Percentiles rank a stretch among this genome's conserved stretches.
phyloP scores from a whole-genome alignment of 2,329 filamentous ascomycete genomes.

The Ophiostoma triangulosporum region DNA sequence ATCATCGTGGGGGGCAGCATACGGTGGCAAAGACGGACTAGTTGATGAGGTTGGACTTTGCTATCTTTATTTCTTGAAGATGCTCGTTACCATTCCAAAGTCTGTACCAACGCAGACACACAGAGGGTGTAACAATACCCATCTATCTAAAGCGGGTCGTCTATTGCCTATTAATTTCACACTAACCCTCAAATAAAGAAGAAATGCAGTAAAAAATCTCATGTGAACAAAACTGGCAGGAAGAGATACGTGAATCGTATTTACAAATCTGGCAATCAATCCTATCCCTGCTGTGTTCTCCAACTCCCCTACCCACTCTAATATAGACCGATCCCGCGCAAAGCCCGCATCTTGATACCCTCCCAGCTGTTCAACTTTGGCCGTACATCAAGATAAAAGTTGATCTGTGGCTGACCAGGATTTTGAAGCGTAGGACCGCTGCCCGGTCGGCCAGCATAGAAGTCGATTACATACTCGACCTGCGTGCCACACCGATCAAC shows the following conservation, averaged over 20 bases:
- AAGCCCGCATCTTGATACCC: slow-evolving; percentile 51
- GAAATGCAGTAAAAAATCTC: too few relatives aligned
- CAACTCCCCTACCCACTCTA: slow-evolving; percentile 16
- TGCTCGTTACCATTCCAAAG: too few relatives aligned
- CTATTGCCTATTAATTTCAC: too few relatives aligned
- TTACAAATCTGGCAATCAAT: too few relatives aligned
- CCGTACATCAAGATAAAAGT: slow-evolving; percentile 55
- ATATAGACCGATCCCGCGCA: slow-evolving; percentile 35
- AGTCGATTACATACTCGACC: slow-evolving; percentile 95
- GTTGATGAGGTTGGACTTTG: not conserved
- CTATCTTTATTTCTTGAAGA: too few relatives aligned
- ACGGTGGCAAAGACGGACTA: not conserved
- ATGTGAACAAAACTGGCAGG: too few relatives aligned
- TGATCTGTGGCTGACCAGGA: slow-evolving; percentile 23
- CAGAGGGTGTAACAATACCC: too few relatives aligned
- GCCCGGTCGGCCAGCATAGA: slow-evolving; percentile 61
- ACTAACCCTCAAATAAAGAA: too few relatives aligned
- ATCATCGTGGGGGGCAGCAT: not conserved
- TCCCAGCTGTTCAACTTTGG: slow-evolving; percentile 57
- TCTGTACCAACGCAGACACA: too few relatives aligned
- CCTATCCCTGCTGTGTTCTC: not conserved
- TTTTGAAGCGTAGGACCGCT: slow-evolving; percentile 22
- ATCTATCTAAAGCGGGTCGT: too few relatives aligned
- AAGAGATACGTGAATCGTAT: too few relatives aligned
- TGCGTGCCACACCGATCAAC: slow-evolving; percentile 77